Percentiles rank a stretch among this genome's conserved stretches.
These are phyloP conservation scores for Cytospora leucostoma DNA, from an alignment of 2,329 filamentous ascomycete species.

Conservation along the genomic window DNA sequence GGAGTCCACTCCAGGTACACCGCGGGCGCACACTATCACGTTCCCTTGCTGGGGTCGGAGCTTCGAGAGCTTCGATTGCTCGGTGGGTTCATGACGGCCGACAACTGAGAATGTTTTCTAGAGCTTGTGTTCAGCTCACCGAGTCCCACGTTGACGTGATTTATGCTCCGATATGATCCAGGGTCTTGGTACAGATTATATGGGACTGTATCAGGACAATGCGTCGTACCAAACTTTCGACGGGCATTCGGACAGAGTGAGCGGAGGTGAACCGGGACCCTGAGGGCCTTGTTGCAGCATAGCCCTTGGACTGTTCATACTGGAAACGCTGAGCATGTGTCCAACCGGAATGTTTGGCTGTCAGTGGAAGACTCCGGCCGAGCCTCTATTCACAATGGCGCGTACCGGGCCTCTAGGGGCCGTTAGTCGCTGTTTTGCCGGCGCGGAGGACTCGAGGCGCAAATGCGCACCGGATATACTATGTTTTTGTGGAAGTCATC, in stretches of 20 bases:
- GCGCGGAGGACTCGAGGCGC: not conserved
- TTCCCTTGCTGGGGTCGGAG: not conserved
- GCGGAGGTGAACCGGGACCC: not conserved
- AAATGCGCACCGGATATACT: not conserved
- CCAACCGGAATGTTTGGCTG: not conserved
- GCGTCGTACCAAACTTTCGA: not conserved
- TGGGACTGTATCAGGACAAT: not conserved
- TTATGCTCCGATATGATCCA: not conserved
- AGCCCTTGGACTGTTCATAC: not conserved
- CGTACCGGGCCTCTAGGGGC: not conserved
- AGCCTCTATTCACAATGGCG: not conserved
- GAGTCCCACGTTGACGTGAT: not conserved
- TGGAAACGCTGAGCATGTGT: not conserved
- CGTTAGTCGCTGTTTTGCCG: not conserved
- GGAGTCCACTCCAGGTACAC: conserved; percentile 9
- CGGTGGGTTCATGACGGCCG: not conserved
- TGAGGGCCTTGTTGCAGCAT: not conserved
- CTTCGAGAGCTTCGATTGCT: not conserved
- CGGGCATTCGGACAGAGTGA: not conserved
- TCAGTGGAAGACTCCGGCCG: not conserved
- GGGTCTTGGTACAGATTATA: not conserved
- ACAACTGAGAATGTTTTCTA: not conserved
- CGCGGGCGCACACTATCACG: conserved; percentile 10
- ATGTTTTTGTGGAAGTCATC: not conserved
- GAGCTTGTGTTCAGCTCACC: not conserved